Percentiles rank a stretch among this genome's conserved stretches.
Conservation (phyloP, 768 basidiomycete species). For the Naganishia friedmannii region DNA sequence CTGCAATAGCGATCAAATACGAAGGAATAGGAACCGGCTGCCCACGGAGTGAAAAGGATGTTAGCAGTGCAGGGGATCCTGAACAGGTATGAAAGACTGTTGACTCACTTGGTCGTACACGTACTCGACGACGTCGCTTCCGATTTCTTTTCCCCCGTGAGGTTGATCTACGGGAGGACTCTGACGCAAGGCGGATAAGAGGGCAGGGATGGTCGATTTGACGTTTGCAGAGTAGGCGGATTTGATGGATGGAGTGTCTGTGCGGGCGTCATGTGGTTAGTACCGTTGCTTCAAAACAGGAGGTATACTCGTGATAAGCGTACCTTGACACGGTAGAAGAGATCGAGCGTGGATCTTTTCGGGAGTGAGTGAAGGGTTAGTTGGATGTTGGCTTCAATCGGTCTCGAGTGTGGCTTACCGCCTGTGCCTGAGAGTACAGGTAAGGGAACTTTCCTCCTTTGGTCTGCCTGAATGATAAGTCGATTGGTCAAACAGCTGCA, state of each 20-base stretch:
- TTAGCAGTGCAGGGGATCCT: not conserved
- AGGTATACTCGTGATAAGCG: constrained; percentile 67
- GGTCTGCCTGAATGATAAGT: constrained; percentile 62
- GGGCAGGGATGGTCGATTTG: constrained; percentile 72
- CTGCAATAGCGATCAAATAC: constrained; percentile 88
- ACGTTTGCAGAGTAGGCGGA: constrained; percentile 85
- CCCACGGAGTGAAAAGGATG: constrained; percentile 28
- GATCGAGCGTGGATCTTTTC: constrained; percentile 70
- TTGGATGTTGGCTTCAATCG: too few species aligned
- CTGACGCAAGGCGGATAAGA: constrained; percentile 76
- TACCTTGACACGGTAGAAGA: constrained; percentile 75
- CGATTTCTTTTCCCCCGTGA: constrained; percentile 71
- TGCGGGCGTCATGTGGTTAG: constrained; percentile 5
- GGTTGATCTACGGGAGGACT: constrained; percentile 70
- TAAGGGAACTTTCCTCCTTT: constrained; percentile 80
- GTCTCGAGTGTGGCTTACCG: constrained; percentile 44
- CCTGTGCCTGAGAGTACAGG: constrained; percentile 89
- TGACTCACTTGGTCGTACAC: constrained; percentile 71
- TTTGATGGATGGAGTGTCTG: constrained; percentile 84
- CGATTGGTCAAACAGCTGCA: not conserved
- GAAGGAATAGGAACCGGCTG: constrained; percentile 82
- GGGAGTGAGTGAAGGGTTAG: too few species aligned
- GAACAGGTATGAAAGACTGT: not conserved
- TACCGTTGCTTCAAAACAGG: not conserved
- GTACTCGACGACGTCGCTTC: constrained; percentile 71